Base-by-base conservation (phyloP, 1,284 basidiomycete genomes). In the Ustilago sp. region DNA sequence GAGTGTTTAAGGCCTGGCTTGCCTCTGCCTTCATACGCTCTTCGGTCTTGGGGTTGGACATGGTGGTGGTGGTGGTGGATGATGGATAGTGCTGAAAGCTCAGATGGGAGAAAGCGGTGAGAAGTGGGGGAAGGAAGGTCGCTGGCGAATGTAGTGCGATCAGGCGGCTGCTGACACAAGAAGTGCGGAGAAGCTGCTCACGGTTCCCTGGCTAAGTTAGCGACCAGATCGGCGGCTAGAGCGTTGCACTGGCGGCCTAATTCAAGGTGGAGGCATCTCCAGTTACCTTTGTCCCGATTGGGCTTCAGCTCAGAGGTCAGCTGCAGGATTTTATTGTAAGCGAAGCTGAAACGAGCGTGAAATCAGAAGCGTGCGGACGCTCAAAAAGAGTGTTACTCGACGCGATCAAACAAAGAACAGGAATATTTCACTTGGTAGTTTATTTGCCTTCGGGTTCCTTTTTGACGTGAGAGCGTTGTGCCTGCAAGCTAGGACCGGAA, bases 21-120 rank as follows among this genome's bases (percentile, higher is more conserved):
- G 82, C 80, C 63, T 81, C 75, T n/a, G 57, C 65, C 47, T 68
- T 65, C 65, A 76, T 76, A 36, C 68, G 68, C 5, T 72, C 63
- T 47, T 75, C 68, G 48, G 70, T 43, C 50, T 67, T 72, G n/a
- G 53, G 39, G 31, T 34, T 23, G 15, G 59, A 57, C 43, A 57
- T 63, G 61, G 11, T 52, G 38, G 12, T 7, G 32, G 41, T 17
- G 39, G 12, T 35, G 23, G 4, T n/a, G 15, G 19, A 31, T 61
- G 50, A n/a, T 45, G 13, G 36, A 38, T 28, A 28, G 23, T 28
- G 23, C 23, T 28, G 23, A 28, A 28, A 28, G 23, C 23, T 28
- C 23, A 28, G 23, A 28, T 28, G 23, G 23, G 23, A 23, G 23
- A 23, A 23, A 23, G 23, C 23, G 23, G 23, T 23, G 23, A 23